Conservation (phyloP, 2,329 filamentous ascomycete genomes). For the Ilyonectria sp. region DNA sequence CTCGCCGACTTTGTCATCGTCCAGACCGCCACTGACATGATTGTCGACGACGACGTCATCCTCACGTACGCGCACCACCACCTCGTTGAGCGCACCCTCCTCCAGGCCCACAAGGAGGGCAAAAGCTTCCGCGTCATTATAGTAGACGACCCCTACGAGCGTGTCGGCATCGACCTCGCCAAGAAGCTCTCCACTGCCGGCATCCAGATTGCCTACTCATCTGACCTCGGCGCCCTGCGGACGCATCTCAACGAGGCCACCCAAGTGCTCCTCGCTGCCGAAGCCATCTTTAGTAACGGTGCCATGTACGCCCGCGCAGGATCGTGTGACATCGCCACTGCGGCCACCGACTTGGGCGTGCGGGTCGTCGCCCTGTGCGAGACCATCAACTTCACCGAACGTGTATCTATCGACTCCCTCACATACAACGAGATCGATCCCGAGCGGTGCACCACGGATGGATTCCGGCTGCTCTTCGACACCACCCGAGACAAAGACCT, state of each 20-base stretch:
- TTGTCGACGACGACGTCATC: conserved; percentile 84
- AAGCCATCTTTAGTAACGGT: conserved; percentile 96
- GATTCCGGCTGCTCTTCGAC: conserved; percentile 85
- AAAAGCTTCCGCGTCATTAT: conserved; percentile 87
- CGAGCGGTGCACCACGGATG: conserved; percentile 72
- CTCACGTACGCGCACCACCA: conserved; percentile 90
- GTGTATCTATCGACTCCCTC: conserved; percentile 91
- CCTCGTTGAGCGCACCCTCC: conserved; percentile 86
- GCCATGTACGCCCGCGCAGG: conserved; percentile 90
- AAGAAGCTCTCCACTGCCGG: conserved; percentile 77
- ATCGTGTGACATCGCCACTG: conserved; percentile 88
- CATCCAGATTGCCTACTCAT: conserved; percentile 84
- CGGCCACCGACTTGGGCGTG: conserved; percentile 81
- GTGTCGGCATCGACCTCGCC: conserved; percentile 72
- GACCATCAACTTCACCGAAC: conserved; percentile 91
- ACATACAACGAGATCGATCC: conserved; percentile 93
- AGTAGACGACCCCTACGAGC: conserved; percentile 78
- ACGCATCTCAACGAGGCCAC: conserved; percentile 78
- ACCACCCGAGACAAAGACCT: conserved; percentile 91
- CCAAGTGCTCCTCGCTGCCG: conserved; percentile 89
- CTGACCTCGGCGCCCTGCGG: conserved; percentile 81
- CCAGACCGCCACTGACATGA: conserved; percentile 80
- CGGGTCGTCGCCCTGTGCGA: conserved; percentile 93
- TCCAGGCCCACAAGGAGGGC: conserved; percentile 78
- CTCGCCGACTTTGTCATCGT: conserved; percentile 91